Evolutionary conservation across 2,329 filamentous ascomycete genomes (phyloP).

Genomic region (Fusarium stilboides): DNA sequence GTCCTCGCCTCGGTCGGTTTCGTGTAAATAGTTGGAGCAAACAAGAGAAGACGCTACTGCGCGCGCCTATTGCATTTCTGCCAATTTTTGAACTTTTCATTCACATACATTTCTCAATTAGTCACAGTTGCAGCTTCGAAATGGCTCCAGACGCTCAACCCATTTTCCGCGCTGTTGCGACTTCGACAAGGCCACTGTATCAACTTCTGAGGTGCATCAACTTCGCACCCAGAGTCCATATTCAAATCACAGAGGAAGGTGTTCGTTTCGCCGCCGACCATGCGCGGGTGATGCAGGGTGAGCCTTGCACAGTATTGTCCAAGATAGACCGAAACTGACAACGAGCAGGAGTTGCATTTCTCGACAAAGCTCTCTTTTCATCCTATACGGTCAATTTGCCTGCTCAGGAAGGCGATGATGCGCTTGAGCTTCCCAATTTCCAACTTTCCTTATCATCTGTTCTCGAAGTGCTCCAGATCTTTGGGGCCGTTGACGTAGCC

Average conservation of each 20-base stretch:
- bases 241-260: slow-evolving; percentile 86
- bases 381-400: slow-evolving; percentile 79
- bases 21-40: slow-evolving; percentile 58
- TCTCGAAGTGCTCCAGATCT: slow-evolving; percentile 95
- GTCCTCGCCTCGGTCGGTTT: slow-evolving; percentile 51
- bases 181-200: slow-evolving; percentile 82
- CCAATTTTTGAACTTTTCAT: slow-evolving; percentile 41
- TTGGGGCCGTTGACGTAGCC: slow-evolving; percentile 83
- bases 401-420: slow-evolving; percentile 56
- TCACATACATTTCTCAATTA: slow-evolving; percentile 18
- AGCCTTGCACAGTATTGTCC: slow-evolving; percentile 35
- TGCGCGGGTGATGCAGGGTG: slow-evolving; percentile 91
- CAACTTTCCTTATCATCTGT: slow-evolving; percentile 89
- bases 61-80: slow-evolving; percentile 50
- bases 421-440: slow-evolving; percentile 75
- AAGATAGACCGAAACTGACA: slow-evolving; percentile 20
- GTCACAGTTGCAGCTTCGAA: slow-evolving; percentile 15
- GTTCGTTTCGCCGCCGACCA: slow-evolving; percentile 92
- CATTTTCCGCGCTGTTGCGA: slow-evolving; percentile 82
- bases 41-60: slow-evolving; percentile 52
- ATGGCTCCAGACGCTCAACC: slow-evolving; percentile 60
- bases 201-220: slow-evolving; percentile 72
- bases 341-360: slow-evolving; percentile 72
- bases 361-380: slow-evolving; percentile 91
- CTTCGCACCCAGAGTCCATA: slow-evolving; percentile 71